Evolutionary conservation across 2,329 filamentous ascomycete species (phyloP).

Genomic region (Graphilbum ipis-grandicollis): DNA sequence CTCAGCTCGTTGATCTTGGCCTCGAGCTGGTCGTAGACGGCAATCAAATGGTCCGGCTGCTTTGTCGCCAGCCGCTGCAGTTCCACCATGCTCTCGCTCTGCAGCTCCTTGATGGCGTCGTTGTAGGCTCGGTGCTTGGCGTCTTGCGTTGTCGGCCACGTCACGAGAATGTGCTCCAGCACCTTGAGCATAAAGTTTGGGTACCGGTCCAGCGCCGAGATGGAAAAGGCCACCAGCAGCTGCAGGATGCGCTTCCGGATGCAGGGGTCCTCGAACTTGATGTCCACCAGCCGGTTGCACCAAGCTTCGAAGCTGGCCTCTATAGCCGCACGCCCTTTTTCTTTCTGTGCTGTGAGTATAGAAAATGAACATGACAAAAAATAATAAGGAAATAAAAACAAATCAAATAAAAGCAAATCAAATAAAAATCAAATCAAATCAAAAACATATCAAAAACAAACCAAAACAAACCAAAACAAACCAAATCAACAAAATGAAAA

Average conservation of each 20-base stretch:
- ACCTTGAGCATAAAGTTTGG: conserved; percentile 74
- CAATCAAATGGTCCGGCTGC: conserved; percentile 78
- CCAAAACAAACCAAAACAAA: too few species aligned
- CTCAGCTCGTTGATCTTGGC: conserved; percentile 67
- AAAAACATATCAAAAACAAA: too few species aligned
- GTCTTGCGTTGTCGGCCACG: conserved; percentile 47
- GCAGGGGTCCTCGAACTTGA: conserved; percentile 64
- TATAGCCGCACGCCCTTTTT: conserved; percentile 36
- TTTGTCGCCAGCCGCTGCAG: conserved; percentile 75
- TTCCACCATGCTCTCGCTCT: conserved; percentile 70
- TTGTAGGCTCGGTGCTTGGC: conserved; percentile 58
- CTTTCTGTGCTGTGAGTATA: conserved; percentile 20
- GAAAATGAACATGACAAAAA: too few species aligned
- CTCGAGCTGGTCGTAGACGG: conserved; percentile 77
- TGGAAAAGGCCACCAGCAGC: conserved; percentile 70
- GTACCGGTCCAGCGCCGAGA: conserved; percentile 60
- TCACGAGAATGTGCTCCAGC: conserved; percentile 77
- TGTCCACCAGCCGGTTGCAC: conserved; percentile 53
- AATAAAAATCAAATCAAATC: too few species aligned
- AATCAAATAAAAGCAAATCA: too few species aligned
- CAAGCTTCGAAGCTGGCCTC: conserved; percentile 51
- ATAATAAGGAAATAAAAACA: too few species aligned
- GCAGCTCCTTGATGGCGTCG: conserved; percentile 78
- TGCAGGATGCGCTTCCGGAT: conserved; percentile 70
- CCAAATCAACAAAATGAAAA: too few species aligned